Evolutionary conservation across 345 rosid species (phyloP), one percentile per base, ranked within the genome.

Genomic region (Hibiscus trionum): DNA sequence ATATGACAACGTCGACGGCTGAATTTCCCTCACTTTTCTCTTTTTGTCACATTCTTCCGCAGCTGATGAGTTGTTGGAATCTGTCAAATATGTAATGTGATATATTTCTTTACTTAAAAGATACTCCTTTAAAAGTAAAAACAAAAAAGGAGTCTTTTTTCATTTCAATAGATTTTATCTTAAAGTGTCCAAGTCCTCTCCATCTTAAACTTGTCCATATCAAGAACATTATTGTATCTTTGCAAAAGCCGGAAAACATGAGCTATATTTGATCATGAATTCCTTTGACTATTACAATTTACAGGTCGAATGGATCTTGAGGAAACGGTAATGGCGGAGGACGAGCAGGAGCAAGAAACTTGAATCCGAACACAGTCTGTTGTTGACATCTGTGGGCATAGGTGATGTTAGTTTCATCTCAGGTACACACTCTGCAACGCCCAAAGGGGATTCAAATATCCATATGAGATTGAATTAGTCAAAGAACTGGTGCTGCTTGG

Each of bases 291-390:
- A 29, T 72, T 76, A 42, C 3, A 10, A 42, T 44, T 44, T 44
- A 60, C 87, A 94, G 97, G 91, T 73, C 89, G 79, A 79, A 90
- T 88, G 31, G 86, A 91, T 75, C 77, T 94, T 79, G 85, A 83
- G 81, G 97, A 85, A 80, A 69, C 82, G 31, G 82, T 52, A 15
- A 80, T 70, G 42, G 52, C 86, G 14, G 86, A 86, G 80, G 83
- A 78, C 26, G 91, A 84, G 60, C 89, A 77, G 70, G 80, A 72
- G 63, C 83, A 24, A 63, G 86, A 89, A 79, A 69, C 72, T 64
- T 86, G 84, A 84, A 72, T 21, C 76, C 9, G 11, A 47, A 37
- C 42, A 19, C 37, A 6, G 55, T 44, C 31, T 11, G 29, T 62
- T 39, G 35, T 26, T 15, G 35, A 31, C n/a, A 4, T 26, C 33